Percentiles rank a stretch among this genome's conserved stretches.
These are phyloP conservation scores for Fomitopsis serialis DNA, from an alignment of 768 basidiomycete species.

Conservation along the genomic window DNA sequence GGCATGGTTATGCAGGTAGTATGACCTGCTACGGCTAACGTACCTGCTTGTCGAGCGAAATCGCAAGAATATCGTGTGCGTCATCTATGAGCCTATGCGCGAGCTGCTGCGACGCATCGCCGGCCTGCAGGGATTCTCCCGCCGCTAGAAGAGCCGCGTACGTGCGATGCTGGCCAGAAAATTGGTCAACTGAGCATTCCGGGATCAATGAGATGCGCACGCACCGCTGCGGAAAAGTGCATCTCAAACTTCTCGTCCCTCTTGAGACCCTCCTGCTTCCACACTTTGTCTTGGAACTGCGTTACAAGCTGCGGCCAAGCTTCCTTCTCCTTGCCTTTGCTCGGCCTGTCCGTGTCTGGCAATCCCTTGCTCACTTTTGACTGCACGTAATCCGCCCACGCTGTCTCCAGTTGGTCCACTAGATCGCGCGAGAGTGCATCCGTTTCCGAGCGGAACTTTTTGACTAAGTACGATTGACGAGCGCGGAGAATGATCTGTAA, in stretches of 20 bases:
- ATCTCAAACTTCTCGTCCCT: conserved; percentile 92
- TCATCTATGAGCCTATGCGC: conserved; percentile 63
- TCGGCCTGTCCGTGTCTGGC: conserved; percentile 41
- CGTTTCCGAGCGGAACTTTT: conserved; percentile 53
- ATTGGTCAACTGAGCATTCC: background rate
- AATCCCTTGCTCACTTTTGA: conserved; percentile 63
- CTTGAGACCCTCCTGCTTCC: conserved; percentile 67
- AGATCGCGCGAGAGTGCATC: conserved; percentile 51
- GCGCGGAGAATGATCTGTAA: conserved; percentile 88
- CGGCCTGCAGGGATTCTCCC: conserved; percentile 34
- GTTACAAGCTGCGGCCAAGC: conserved; percentile 50
- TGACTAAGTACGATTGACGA: conserved; percentile 70
- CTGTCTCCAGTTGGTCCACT: conserved; percentile 47
- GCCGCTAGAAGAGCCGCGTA: conserved; percentile 52
- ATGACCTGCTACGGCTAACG: conserved; percentile 12
- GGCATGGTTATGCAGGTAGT: background rate
- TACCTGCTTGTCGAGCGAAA: conserved; percentile 72
- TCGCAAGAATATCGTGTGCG: conserved; percentile 72
- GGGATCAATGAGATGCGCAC: conserved; percentile 22
- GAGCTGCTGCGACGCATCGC: conserved; percentile 34
- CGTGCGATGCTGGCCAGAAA: conserved; percentile 36
- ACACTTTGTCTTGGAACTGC: conserved; percentile 45
- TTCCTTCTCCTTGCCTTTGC: conserved; percentile 41
- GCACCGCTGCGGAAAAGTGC: conserved; percentile 76
- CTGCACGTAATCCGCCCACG: conserved; percentile 63